phyloP scores from a whole-genome alignment of 1,284 basidiomycete genomes.

The Melampsora larici-populina region DNA sequence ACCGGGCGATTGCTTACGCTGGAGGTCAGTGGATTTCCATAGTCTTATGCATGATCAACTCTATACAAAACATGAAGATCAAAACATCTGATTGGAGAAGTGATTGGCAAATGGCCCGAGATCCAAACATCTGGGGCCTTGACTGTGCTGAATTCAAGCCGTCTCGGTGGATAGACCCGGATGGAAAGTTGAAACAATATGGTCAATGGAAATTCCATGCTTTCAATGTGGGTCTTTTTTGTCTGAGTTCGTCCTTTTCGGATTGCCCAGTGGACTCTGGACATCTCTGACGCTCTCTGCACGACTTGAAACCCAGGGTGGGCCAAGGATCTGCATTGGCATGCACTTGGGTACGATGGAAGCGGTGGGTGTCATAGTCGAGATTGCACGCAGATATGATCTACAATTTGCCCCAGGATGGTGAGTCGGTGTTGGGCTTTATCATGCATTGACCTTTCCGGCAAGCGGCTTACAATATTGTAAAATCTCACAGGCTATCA shows the following conservation, averaged over 20 bases:
- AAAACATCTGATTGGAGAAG: conserved; percentile 14
- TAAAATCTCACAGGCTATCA: conserved; percentile 12
- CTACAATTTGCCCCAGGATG: conserved; percentile 37
- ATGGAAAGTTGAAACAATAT: conserved; percentile 25
- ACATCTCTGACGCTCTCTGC: background rate
- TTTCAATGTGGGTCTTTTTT: conserved; percentile 39
- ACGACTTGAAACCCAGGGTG: conserved; percentile 3
- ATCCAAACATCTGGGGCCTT: conserved; percentile 45
- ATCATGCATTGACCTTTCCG: background rate
- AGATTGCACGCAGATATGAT: conserved; percentile 33
- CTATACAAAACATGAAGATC: background rate
- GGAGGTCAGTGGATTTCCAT: conserved; percentile 19
- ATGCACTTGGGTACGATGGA: conserved; percentile 39
- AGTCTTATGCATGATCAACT: background rate
- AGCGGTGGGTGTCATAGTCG: conserved; percentile 27
- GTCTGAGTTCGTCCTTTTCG: background rate
- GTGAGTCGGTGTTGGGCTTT: background rate
- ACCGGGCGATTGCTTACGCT: conserved; percentile 37
- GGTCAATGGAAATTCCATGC: conserved; percentile 44
- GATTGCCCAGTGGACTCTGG: background rate
- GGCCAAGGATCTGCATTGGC: conserved; percentile 39
- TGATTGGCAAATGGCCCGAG: conserved; percentile 46
- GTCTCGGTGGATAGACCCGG: conserved; percentile 44
- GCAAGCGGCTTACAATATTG: background rate
- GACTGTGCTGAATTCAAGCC: conserved; percentile 46